Base-by-base conservation (phyloP, 768 basidiomycete species). In the Collybia sp. region DNA sequence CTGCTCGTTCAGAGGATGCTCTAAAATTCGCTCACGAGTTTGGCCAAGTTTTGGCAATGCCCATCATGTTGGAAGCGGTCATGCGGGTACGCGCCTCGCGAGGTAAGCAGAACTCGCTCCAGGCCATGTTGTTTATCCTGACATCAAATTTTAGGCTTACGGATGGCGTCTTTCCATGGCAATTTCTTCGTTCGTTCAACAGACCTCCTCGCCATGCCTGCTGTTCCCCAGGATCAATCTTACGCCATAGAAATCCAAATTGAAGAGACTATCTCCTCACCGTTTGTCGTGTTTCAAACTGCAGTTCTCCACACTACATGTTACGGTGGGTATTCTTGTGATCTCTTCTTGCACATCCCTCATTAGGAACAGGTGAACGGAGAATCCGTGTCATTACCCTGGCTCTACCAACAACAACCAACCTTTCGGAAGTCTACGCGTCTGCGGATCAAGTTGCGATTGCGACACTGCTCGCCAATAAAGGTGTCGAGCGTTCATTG, bases 161-260 rank as follows among this genome's bases (percentile, higher is more conserved):
- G 93, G 42, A 92, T 97, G 93, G 85, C 93, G 6, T 89, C 91
- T 1, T 98, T 95, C 88, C 93, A 97, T 56, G 95, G 95, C 50
- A 98, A 97, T 71, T 96, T 97, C 74, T 98, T 98, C 61, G 92
- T 96, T 46, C 85, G 95, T 43, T 96, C 93, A 17, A 98, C 95
- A 16, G 95, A 98, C 66, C 79, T 97, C 4, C 78, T 97, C 31
- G 92, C 95, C 2, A 88, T 97, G 78, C 93, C 95, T 2, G 86
- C 93, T 6, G 94, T 98, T n/a, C 93, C 95, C 12, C 83, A 88
- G 57, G 93, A 98, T 58, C 90, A 96, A 63, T 93, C 89, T 13
- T 98, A 98, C 62, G 86, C 87, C 10, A 94, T 98, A 57, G 95
- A 98, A 63, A 74, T 97, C 10, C 88, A 94, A 61, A 90, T 98